Base-by-base conservation (phyloP, 805 yeast species). In the Pichia phayaonensis region DNA sequence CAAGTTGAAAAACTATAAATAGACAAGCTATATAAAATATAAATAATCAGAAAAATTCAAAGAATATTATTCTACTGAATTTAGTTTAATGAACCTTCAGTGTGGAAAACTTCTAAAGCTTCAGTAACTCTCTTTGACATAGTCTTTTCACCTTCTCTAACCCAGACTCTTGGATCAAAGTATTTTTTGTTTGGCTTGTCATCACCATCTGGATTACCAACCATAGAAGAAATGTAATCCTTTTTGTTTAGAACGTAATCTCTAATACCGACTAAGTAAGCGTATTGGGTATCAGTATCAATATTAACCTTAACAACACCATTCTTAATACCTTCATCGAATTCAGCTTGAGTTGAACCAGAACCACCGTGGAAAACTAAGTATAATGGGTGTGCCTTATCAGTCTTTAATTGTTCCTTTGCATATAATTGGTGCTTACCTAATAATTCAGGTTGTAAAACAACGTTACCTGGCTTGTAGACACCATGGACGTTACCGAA, bases 101-200 rank as follows among this genome's bases (percentile, higher is more conserved):
- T 77, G 79, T 84, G 90, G 96, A 94, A 94, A 69, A 87, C 76
- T 47, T 73, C 77, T 71, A 94, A 79, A 66, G 95, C 95, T 72
- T 82, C 84, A 56, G 86, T 61, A 67, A 94, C 79, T 84, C 97
- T 88, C 61, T 72, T 75, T 61, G 83, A 61, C 97, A 94, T 92
- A 69, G 97, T 90, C 90, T 90, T 90, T 82, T 94, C 99, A 81
- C 99, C 98, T 79, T 92, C 98, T 83, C 98, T 90, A 61, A 94
- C 97, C 99, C 99, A 94, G 75, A 90, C 98, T 84, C 99, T 92
- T 77, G 99, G 99, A 79, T 94, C 99, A 71, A 89, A 94, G 89
- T 77, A 90, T 80, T 94, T 94, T 90, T 94, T 94, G 92, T 94
- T 94, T 78, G 99, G 99, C 81, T 89, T 87, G 77, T 94, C 98